Conservation (phyloP, 768 basidiomycete species). For the Termitomyces sp. region DNA sequence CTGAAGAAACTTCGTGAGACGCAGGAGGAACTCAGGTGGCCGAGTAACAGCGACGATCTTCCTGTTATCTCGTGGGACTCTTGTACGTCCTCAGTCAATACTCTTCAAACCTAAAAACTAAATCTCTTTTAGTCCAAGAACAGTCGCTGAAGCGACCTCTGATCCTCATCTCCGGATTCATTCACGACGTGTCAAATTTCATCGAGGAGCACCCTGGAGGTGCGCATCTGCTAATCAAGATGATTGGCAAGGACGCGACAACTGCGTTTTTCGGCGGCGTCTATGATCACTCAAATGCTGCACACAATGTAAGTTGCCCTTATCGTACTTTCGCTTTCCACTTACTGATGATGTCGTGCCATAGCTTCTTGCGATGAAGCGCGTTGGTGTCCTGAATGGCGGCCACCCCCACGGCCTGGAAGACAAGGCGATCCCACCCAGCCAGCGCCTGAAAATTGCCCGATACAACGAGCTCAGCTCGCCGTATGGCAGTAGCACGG, state of each 20-base stretch:
- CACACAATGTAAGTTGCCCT: constrained; percentile 61
- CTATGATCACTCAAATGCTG: constrained; percentile 85
- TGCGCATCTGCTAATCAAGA: constrained; percentile 73
- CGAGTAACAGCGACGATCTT: constrained; percentile 66
- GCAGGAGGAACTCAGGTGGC: constrained; percentile 78
- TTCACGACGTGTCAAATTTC: constrained; percentile 84
- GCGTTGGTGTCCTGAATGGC: constrained; percentile 58
- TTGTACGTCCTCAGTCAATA: constrained; percentile 42
- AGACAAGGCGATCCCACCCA: constrained; percentile 66
- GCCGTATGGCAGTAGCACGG: constrained; percentile 48
- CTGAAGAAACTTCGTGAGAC: constrained; percentile 80
- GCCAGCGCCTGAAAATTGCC: constrained; percentile 66
- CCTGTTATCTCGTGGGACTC: constrained; percentile 85
- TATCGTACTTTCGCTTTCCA: neutral
- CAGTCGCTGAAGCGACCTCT: constrained; percentile 77
- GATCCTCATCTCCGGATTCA: constrained; percentile 86
- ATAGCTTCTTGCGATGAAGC: constrained; percentile 58
- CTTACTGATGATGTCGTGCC: constrained; percentile 6
- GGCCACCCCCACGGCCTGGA: constrained; percentile 54
- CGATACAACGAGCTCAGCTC: constrained; percentile 57
- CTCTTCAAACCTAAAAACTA: neutral
- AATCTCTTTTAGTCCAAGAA: constrained; percentile 53
- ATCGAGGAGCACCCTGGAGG: constrained; percentile 92
- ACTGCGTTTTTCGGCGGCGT: constrained; percentile 94
- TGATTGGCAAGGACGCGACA: constrained; percentile 88